These are phyloP conservation scores for Fusarium temperatum DNA, from an alignment of 2,329 filamentous ascomycete species.

Conservation along the genomic window DNA sequence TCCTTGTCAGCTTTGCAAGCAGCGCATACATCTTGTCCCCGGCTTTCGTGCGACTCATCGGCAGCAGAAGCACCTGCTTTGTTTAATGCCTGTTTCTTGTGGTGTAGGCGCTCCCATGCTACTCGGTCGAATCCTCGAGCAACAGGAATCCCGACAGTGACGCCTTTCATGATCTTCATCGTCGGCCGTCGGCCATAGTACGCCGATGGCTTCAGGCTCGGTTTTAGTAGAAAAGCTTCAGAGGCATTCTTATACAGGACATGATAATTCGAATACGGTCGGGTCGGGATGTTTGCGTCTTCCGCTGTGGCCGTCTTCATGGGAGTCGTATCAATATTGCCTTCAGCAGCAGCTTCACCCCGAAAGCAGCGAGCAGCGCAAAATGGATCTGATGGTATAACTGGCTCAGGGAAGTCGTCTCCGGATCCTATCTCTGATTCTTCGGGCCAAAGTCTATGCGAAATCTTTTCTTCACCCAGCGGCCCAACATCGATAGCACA, in stretches of 20 bases:
- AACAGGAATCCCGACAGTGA: constrained; percentile 85
- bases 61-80: constrained; percentile 41
- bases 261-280: constrained; percentile 76
- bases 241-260: constrained; percentile 84
- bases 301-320: constrained; percentile 48
- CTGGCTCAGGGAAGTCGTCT: constrained; percentile 46
- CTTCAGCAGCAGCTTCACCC: constrained; percentile 67
- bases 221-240: constrained; percentile 86
- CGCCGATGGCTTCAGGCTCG: constrained; percentile 82
- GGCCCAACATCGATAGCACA: constrained; percentile 92
- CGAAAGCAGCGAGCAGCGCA: constrained; percentile 68
- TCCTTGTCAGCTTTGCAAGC: constrained; percentile 72
- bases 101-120: constrained; percentile 78
- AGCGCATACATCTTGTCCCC: constrained; percentile 53
- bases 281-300: constrained; percentile 53
- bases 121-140: constrained; percentile 85
- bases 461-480: constrained; percentile 89
- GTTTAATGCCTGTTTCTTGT: constrained; percentile 51
- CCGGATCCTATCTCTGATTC: constrained; percentile 45
- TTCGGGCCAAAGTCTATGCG: constrained; percentile 82
- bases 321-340: constrained; percentile 52
- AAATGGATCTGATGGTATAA: constrained; percentile 63
- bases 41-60: constrained; percentile 43
- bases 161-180: constrained; percentile 83
- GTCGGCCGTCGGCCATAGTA: constrained; percentile 86